phyloP scores from a whole-genome alignment of 768 basidiomycete species.

The Suillus weaverae region DNA sequence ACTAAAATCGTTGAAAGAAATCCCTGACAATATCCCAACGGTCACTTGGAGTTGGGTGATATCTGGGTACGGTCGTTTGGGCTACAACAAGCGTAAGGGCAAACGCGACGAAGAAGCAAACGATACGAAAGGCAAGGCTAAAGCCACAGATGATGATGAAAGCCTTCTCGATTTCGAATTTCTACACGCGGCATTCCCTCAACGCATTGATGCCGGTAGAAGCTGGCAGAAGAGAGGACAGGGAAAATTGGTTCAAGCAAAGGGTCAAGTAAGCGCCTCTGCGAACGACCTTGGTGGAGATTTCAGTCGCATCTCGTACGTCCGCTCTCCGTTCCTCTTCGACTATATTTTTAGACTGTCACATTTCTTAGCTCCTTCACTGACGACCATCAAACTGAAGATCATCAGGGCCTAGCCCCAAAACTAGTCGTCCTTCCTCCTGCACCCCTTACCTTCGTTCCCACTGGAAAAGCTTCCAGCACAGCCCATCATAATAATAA shows the following conservation, averaged over 20 bases:
- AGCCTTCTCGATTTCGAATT: conserved; percentile 38
- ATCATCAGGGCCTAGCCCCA: neutral
- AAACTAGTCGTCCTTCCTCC: conserved; percentile 25
- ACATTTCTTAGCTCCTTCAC: neutral
- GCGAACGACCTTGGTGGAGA: conserved; percentile 28
- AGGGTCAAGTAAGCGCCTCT: neutral
- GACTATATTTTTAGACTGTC: neutral
- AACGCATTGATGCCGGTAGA: conserved; percentile 48
- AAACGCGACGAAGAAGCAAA: conserved; percentile 8
- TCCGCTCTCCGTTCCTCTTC: conserved; percentile 8
- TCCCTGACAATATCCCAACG: conserved; percentile 65
- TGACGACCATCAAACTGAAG: neutral
- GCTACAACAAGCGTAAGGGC: conserved; percentile 14
- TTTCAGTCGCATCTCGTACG: conserved; percentile 51
- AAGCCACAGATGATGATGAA: conserved; percentile 10
- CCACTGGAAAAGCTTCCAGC: neutral
- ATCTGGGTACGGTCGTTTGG: conserved; percentile 35
- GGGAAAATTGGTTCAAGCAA: conserved; percentile 6
- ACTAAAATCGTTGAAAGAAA: conserved; percentile 49
- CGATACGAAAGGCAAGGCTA: conserved; percentile 16
- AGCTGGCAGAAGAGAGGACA: conserved; percentile 19
- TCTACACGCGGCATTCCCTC: conserved; percentile 46
- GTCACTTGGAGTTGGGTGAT: conserved; percentile 65
- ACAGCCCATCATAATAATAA: conserved; percentile 6
- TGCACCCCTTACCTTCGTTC: conserved; percentile 21